These are phyloP conservation scores for Rutidosis leptorrhynchoides DNA, from an alignment of 129 eudicot species.

Conservation along the genomic window DNA sequence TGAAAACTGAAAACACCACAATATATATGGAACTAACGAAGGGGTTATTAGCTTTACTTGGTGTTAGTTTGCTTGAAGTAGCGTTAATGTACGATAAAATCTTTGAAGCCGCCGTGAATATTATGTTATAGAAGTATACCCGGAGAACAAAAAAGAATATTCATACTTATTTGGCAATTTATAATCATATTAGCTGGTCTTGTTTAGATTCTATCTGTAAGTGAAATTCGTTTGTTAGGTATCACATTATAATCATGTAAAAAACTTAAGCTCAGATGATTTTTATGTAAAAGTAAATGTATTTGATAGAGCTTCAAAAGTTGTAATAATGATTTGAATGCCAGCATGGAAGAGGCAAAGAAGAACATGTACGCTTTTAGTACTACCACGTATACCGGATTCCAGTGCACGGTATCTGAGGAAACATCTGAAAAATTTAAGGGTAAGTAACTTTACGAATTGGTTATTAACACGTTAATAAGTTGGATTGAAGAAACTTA, in stretches of 20 bases:
- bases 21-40: neutral
- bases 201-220: neutral
- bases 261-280: neutral
- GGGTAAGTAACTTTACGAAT: constrained; percentile 40
- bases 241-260: neutral
- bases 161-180: neutral
- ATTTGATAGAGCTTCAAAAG: neutral
- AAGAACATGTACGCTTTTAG: constrained; percentile 98
- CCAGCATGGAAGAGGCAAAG: constrained; percentile 96
- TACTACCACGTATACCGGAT: constrained; percentile 96
- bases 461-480: neutral
- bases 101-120: neutral
- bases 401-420: constrained; percentile 93
- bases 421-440: constrained; percentile 94
- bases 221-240: neutral
- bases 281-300: neutral
- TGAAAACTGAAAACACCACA: too few relatives aligned
- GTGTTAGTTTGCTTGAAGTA: neutral
- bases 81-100: too few relatives aligned
- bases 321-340: constrained; percentile 6
- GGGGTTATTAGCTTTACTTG: neutral
- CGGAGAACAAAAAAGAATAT: neutral
- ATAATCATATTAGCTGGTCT: too few relatives aligned
- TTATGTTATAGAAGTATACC: neutral
- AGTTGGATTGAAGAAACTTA: neutral